These are phyloP conservation scores for Phytophthora pinifolia DNA, from an alignment of 352 stramenopile genomes.

Conservation along the genomic window DNA sequence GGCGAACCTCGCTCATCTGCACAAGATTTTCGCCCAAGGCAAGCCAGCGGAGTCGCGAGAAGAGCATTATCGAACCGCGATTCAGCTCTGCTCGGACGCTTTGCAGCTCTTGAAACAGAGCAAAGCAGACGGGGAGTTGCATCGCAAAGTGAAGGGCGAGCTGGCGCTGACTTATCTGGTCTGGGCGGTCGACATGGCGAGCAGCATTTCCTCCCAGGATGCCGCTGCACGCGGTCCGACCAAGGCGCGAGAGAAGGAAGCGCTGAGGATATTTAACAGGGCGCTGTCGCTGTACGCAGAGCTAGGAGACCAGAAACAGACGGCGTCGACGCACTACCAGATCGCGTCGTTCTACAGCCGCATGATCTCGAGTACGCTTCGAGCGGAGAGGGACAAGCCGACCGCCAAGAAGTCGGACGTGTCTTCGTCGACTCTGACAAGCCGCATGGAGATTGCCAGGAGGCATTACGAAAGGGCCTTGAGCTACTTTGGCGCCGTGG, in stretches of 20 bases:
- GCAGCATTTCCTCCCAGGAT: conserved; percentile 14
- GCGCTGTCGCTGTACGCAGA: conserved; percentile 76
- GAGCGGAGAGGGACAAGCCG: conserved; percentile 15
- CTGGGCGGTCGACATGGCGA: conserved; percentile 71
- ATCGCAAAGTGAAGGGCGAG: conserved; percentile 78
- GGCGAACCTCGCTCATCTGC: conserved; percentile 79
- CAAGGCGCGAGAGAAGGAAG: conserved; percentile 47
- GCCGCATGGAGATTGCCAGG: conserved; percentile 78
- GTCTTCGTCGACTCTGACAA: conserved; percentile 42
- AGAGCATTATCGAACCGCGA: conserved; percentile 56
- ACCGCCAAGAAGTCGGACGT: conserved; percentile 9
- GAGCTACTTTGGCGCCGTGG: conserved; percentile 68
- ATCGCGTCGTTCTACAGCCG: conserved; percentile 79
- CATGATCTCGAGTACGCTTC: conserved; percentile 51
- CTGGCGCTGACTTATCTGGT: conserved; percentile 80
- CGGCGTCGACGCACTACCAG: conserved; percentile 82
- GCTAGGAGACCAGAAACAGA: conserved; percentile 68
- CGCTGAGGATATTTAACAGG: conserved; percentile 67
- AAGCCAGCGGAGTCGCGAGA: conserved; percentile 38
- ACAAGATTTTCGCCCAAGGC: conserved; percentile 82
- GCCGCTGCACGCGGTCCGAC: conserved; percentile 7
- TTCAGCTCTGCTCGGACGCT: conserved; percentile 66
- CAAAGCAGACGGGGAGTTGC: conserved; percentile 58
- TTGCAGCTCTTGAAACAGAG: conserved; percentile 69
- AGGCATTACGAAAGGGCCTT: conserved; percentile 85